Percentiles rank a stretch among this genome's conserved stretches.
Conservation (phyloP, 208 protist genomes). For the Leishmania lainsoni region DNA sequence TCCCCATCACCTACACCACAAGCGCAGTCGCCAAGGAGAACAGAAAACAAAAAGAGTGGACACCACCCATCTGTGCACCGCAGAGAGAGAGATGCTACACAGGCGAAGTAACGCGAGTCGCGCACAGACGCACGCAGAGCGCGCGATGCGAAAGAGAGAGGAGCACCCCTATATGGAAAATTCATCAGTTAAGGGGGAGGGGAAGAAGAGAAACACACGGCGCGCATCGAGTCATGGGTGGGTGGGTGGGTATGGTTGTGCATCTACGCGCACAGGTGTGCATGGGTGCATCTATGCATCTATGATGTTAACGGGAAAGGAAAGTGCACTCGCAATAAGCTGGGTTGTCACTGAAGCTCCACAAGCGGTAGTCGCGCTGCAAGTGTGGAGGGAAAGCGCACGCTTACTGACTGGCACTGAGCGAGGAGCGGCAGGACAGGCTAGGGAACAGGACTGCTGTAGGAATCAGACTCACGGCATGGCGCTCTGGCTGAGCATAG, state of each 20-base stretch:
- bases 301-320: not conserved
- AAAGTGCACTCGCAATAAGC: not conserved
- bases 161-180: not conserved
- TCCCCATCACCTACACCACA: not conserved
- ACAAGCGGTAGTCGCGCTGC: not conserved
- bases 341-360: not conserved
- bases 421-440: constrained; percentile 28
- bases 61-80: not conserved
- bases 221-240: no score
- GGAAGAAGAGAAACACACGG: not conserved
- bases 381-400: not conserved
- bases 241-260: not conserved
- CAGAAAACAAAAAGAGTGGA: not conserved
- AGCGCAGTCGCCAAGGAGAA: not conserved
- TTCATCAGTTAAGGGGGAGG: not conserved
- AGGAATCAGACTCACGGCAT: constrained; percentile 45
- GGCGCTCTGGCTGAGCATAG: constrained; percentile 40
- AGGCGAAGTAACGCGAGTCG: no score
- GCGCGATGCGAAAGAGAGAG: no score
- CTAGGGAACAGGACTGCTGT: constrained; percentile 30
- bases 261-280: not conserved
- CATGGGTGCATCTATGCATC: not conserved
- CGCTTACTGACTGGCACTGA: constrained; percentile 19
- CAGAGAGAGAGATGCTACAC: not conserved
- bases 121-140: no score